Evolutionary conservation across 106 monocot species (phyloP).

Genomic region (Gastrodia elata): DNA sequence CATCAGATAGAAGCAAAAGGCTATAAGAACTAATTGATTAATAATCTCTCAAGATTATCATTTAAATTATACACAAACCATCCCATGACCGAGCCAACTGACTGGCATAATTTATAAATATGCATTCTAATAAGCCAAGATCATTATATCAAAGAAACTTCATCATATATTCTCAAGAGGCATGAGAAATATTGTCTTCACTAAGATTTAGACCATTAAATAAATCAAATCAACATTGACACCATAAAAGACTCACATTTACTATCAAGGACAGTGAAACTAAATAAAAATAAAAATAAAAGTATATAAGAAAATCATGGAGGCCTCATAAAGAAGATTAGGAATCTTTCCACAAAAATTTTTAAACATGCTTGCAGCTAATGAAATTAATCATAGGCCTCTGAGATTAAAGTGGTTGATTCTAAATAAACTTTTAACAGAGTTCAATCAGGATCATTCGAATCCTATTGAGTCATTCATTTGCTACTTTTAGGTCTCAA

Average conservation of each 20-base stretch:
- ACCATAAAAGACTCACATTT: background rate
- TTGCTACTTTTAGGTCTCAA: too few species aligned
- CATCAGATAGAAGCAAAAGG: background rate
- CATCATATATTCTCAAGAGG: background rate
- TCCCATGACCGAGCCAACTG: background rate
- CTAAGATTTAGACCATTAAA: background rate
- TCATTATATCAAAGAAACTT: background rate
- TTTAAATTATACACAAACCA: background rate
- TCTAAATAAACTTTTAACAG: too few species aligned
- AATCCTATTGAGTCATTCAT: too few species aligned
- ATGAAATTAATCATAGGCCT: too few species aligned
- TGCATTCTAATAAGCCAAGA: background rate
- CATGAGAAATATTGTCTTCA: background rate
- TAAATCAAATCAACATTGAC: background rate
- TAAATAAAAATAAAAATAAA: too few species aligned
- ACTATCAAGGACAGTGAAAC: too few species aligned
- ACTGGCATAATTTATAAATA: background rate
- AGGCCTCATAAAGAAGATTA: too few species aligned
- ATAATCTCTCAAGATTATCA: background rate
- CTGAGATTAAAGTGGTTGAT: too few species aligned
- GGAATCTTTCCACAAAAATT: too few species aligned
- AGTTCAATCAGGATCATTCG: too few species aligned
- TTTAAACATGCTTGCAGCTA: too few species aligned
- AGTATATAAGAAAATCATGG: background rate
- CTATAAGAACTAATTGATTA: slow-evolving; percentile 7